A percentile compares a stretch with the other conserved stretches of the same genome.
Evolutionary conservation across 1,139 yeast genomes (phyloP).

Genomic region (Torulaspora globosa): DNA sequence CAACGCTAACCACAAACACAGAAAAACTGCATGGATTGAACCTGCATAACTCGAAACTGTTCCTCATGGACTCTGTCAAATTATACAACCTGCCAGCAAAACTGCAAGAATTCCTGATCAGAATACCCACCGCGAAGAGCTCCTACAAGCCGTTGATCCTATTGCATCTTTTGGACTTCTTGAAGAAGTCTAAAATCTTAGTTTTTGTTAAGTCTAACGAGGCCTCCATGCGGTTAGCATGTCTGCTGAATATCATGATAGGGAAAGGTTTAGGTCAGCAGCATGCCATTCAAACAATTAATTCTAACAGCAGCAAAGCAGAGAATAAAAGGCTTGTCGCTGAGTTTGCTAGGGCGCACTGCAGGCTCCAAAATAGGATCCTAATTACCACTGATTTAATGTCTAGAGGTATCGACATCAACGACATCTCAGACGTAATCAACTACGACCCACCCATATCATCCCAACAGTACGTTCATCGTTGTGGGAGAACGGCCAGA

Average conservation of each 20-base stretch:
- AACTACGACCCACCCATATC: constrained; percentile 90
- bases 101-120: constrained; percentile 50
- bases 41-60: constrained; percentile 63
- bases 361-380: constrained; percentile 39
- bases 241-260: constrained; percentile 51
- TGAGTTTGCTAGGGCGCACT: constrained; percentile 44
- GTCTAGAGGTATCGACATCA: constrained; percentile 89
- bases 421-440: constrained; percentile 66
- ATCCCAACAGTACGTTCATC: constrained; percentile 86
- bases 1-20: constrained; percentile 91
- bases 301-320: constrained; percentile 50
- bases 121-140: constrained; percentile 53
- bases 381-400: constrained; percentile 88
- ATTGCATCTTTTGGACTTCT: constrained; percentile 46
- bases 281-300: constrained; percentile 40
- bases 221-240: constrained; percentile 69
- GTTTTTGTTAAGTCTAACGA: constrained; percentile 86
- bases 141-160: constrained; percentile 72
- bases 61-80: constrained; percentile 60
- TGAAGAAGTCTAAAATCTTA: constrained; percentile 37
- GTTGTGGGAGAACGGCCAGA: constrained; percentile 96
- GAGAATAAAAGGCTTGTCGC: constrained; percentile 48
- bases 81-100: constrained; percentile 52
- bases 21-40: constrained; percentile 73
- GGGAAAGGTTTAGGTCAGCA: constrained; percentile 18